Conservation (phyloP, 2,329 filamentous ascomycete genomes). For the Drechslerella coelobrocha region DNA sequence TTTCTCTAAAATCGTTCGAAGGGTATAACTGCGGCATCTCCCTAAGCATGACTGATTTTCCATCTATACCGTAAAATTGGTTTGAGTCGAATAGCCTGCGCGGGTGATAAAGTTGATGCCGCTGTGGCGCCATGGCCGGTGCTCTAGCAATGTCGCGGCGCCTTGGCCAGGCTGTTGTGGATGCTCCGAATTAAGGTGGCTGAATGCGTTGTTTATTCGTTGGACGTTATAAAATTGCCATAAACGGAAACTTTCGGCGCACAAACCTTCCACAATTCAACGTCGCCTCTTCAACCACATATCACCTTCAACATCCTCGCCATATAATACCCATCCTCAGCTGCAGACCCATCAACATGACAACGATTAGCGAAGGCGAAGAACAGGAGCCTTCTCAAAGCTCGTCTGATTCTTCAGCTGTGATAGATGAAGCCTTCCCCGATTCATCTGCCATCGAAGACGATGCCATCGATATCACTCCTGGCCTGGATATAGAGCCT, state of each 20-base stretch:
- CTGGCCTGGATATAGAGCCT: conserved; percentile 33
- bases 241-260: neutral
- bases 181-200: too few species aligned
- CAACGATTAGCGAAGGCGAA: conserved; percentile 38
- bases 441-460: conserved; percentile 48
- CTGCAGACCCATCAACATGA: conserved; percentile 29
- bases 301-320: conserved; percentile 13
- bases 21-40: too few species aligned
- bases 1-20: too few species aligned
- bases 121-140: too few species aligned
- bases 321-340: conserved; percentile 6
- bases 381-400: conserved; percentile 30
- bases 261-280: conserved; percentile 14
- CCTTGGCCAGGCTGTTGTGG: too few species aligned
- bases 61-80: too few species aligned
- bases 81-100: too few species aligned
- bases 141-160: too few species aligned
- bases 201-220: neutral
- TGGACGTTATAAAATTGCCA: neutral
- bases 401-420: conserved; percentile 11
- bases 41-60: too few species aligned
- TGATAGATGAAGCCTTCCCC: conserved; percentile 34
- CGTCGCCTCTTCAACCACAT: conserved; percentile 17
- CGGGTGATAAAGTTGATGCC: too few species aligned
- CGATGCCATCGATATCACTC: conserved; percentile 35